Percentiles rank a stretch among this genome's conserved stretches.
These are phyloP conservation scores for Rhodosporidiobolus sp. DNA, from an alignment of 768 basidiomycete species.

Conservation along the genomic window DNA sequence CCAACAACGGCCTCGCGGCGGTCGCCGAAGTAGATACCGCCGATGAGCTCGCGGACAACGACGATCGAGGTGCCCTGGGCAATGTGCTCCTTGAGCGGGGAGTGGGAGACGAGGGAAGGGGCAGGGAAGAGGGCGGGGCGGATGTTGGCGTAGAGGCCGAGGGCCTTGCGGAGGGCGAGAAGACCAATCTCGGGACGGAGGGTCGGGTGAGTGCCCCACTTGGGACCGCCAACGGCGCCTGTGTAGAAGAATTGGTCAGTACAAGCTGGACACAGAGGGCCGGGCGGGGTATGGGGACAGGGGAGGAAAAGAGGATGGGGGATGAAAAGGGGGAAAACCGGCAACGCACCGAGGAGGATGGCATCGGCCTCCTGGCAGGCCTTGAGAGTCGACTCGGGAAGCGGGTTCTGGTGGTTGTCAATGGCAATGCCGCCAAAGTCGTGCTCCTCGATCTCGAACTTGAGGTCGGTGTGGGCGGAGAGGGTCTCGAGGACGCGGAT, in stretches of 20 bases:
- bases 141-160: slow-evolving; percentile 97
- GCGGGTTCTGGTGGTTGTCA: slow-evolving; percentile 76
- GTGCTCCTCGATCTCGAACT: slow-evolving; percentile 70
- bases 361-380: slow-evolving; percentile 93
- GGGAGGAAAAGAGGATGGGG: not conserved
- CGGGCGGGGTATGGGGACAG: not conserved
- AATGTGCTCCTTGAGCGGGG: slow-evolving; percentile 67
- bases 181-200: slow-evolving; percentile 91
- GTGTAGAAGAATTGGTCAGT: not conserved
- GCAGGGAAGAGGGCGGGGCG: slow-evolving; percentile 93
- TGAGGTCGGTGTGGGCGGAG: slow-evolving; percentile 60
- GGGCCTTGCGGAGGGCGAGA: slow-evolving; percentile 78
- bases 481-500: slow-evolving; percentile 74
- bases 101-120: slow-evolving; percentile 77
- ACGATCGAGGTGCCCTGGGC: slow-evolving; percentile 64
- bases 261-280: not conserved
- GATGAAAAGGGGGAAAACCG: not conserved
- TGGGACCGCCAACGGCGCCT: slow-evolving; percentile 98
- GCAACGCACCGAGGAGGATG: slow-evolving; percentile 74
- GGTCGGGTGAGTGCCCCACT: slow-evolving; percentile 87
- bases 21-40: slow-evolving; percentile 90
- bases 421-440: slow-evolving; percentile 91
- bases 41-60: slow-evolving; percentile 92
- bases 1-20: slow-evolving; percentile 75
- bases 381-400: slow-evolving; percentile 77